Base-by-base conservation (phyloP, 1,284 basidiomycete species). In the Ceraceosorus bombacis region DNA sequence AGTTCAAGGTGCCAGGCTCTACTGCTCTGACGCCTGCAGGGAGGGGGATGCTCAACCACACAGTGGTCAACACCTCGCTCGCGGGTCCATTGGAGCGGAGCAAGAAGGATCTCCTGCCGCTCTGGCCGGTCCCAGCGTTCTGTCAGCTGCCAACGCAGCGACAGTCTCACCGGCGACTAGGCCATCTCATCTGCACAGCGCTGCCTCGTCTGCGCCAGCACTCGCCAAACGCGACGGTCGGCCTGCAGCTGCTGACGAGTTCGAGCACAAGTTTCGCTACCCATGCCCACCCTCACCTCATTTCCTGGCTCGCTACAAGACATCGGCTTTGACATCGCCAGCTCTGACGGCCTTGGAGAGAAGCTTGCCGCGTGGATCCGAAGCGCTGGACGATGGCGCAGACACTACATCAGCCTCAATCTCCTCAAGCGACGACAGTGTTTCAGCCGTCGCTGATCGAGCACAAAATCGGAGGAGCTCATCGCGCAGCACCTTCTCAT, bases 401-500 rank as follows among this genome's bases (percentile, higher is more conserved):
- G 37, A 10, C 38, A 12, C 37, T 37, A 55, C 8, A 9, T 37
- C 17, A 40, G n/a, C 41, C 37, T 62, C 60, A 13, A 53, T 51
- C 13, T 49, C 59, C 7, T 62, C 59, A 39, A 61, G 50, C 50
- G 59, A 60, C 15, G 58, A 38, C 10, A 53, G 40, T 17, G 41
- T 12, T 10, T 38, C 37, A 40, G 55, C 39, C 12, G 51, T 56
- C 17, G 43, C 13, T 6, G 7, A 39, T 49, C 41, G 37, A 15
- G 27, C 58, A 58, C 57, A 64, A 67, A 58, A 65, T 62, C 46
- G 59, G 58, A 58, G 69, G 49, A 70, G 69, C 60, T 70, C 68
- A 58, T 70, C 69, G 15, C 67, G 68, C n/a, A 69, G 67, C 53
- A 71, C 69, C 54, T 70, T 67, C 57, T 70, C 68, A n/a, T 71